Evolutionary conservation across 73 alveolate genomes (phyloP), one percentile per base, ranked within the genome.

Genomic region (Strombidium stylifer): DNA sequence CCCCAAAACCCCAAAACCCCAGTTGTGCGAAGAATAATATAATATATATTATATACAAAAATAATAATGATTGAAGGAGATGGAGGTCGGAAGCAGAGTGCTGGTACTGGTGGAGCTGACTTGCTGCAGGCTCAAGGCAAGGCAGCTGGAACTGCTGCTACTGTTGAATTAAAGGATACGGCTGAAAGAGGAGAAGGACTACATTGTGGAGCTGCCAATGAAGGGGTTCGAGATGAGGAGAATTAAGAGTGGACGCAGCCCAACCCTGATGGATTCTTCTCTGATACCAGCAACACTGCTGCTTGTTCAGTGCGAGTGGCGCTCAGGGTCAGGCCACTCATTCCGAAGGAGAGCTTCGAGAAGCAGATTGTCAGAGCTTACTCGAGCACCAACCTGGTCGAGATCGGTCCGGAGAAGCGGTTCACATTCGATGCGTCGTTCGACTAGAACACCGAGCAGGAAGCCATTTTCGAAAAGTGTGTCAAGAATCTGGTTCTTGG

Each of bases 281-380:
- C 66, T 16, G 65, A 64, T 27, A 24, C 59, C 18, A 64, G 45
- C 41, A 28, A 62, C 18, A 65, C 78, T 65, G 62, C 57, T 15
- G 84, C 82, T 3, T 70, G 92, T 28, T 81, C 92, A 20, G 92
- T 81, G 15, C 1, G 82, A 28, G 97, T 94, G 25, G 98, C 98
- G 5, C 90, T 95, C 19, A 73, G 99, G 34, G 96, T 86, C 35
- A 53, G 99, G 12, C 99, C 99, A n/a, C 86, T 95, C 31, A 85
- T 85, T 20, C 86, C 88, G 19, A 78, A 85, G 45, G 99, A 95
- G 57, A 57, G 48, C 21, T 41, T 50, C 14, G 80, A 57, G 21
- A 46, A 59, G 2, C 76, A 57, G 34, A 51, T 32, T 20, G 54
- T 73, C 1, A 35, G 52, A 7, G 61, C 75, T 51, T 19, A 23